Conservation (phyloP, 2,329 filamentous ascomycete genomes). For the Stromatinia cepivora region DNA sequence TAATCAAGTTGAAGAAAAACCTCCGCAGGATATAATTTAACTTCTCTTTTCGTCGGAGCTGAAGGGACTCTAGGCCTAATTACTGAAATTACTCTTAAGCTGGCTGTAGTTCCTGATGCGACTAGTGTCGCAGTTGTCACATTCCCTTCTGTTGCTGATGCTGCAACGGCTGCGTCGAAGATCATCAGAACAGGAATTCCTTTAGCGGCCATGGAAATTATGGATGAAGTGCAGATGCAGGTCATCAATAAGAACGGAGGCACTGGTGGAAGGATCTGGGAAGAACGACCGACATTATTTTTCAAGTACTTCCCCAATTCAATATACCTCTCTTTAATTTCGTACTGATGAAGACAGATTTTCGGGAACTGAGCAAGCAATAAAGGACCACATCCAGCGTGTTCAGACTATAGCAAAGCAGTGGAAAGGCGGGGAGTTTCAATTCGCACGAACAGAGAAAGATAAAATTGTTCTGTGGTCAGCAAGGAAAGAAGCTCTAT, state of each 20-base stretch:
- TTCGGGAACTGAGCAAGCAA: slow-evolving; percentile 71
- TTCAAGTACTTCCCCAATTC: slow-evolving; percentile 55
- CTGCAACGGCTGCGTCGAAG: slow-evolving; percentile 68
- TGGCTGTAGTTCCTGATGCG: slow-evolving; percentile 72
- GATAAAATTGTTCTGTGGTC: slow-evolving; percentile 77
- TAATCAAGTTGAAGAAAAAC: slow-evolving; percentile 54
- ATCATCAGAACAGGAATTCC: slow-evolving; percentile 60
- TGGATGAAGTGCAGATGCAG: slow-evolving; percentile 83
- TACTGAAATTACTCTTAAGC: slow-evolving; percentile 80
- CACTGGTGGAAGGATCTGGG: slow-evolving; percentile 67
- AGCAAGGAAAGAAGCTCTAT: slow-evolving; percentile 76
- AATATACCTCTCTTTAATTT: accelerated
- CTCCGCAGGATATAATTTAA: slow-evolving; percentile 80
- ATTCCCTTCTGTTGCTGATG: slow-evolving; percentile 73
- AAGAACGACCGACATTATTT: slow-evolving; percentile 73
- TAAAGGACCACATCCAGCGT: slow-evolving; percentile 70
- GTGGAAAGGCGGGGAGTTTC: slow-evolving; percentile 65
- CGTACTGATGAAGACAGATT: slow-evolving; percentile 46
- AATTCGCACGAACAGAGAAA: slow-evolving; percentile 68
- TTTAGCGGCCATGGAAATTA: slow-evolving; percentile 59
- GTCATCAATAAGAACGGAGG: slow-evolving; percentile 73
- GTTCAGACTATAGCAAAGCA: slow-evolving; percentile 66
- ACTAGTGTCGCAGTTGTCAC: slow-evolving; percentile 75
- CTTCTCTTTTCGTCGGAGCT: slow-evolving; percentile 73
- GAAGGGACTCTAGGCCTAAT: slow-evolving; percentile 80